A percentile compares a stretch with the other conserved stretches of the same genome.
These are phyloP conservation scores for Inga laurina DNA, from an alignment of 306 rosid genomes.

Conservation along the genomic window DNA sequence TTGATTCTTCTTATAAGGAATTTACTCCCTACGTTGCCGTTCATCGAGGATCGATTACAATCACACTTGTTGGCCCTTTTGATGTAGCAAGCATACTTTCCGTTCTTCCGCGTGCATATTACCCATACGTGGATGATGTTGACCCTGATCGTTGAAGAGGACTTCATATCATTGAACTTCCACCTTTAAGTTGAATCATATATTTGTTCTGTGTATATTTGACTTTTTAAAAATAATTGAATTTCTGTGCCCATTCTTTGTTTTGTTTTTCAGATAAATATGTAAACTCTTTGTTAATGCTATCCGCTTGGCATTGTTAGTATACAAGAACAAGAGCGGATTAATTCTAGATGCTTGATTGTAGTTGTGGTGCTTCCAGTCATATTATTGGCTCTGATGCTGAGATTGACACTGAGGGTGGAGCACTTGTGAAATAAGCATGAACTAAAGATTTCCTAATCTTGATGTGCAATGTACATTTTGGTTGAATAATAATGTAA, in stretches of 20 bases:
- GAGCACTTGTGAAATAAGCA: background rate
- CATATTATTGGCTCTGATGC: conserved; percentile 5
- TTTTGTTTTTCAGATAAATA: background rate
- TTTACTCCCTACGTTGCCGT: background rate
- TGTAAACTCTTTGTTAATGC: background rate
- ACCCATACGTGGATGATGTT: background rate
- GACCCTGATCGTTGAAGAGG: background rate
- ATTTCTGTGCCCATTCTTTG: background rate
- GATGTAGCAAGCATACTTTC: background rate
- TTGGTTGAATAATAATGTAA: background rate
- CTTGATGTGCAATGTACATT: background rate
- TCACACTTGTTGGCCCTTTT: background rate
- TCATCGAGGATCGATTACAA: background rate
- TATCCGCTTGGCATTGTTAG: background rate
- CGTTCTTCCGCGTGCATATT: background rate
- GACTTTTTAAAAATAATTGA: background rate
- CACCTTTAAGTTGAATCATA: background rate
- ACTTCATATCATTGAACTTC: too few species aligned
- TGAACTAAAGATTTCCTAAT: background rate
- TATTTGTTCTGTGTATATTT: background rate
- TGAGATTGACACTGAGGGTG: background rate
- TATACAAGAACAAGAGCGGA: background rate
- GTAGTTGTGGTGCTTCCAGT: background rate
- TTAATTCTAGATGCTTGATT: background rate
- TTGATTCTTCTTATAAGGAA: background rate